A percentile compares a stretch with the other conserved stretches of the same genome.
Conservation (phyloP, 805 yeast genomes). For the Millerago galiae region DNA sequence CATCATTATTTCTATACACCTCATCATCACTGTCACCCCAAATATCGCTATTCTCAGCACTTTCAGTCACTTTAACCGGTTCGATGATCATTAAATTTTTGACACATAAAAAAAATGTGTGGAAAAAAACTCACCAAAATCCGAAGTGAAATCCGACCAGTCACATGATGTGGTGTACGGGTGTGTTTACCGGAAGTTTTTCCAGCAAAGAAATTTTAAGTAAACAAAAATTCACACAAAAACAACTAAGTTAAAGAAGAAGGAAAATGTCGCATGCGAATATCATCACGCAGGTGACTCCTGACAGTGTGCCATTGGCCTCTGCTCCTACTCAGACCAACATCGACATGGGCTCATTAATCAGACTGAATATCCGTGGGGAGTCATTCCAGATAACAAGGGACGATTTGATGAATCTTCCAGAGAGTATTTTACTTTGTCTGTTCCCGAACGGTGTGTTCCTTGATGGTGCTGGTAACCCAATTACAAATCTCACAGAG, state of each 20-base stretch:
- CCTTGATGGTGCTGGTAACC: constrained; percentile 68
- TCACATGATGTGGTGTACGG: too few relatives aligned
- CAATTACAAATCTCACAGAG: constrained; percentile 72
- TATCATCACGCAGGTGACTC: constrained; percentile 70
- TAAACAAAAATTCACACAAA: not conserved
- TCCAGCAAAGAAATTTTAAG: not conserved
- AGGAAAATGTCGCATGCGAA: constrained; percentile 21
- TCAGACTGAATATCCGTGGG: constrained; percentile 76
- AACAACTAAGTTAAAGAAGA: not conserved
- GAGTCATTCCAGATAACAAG: constrained; percentile 67
- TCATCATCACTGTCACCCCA: constrained; percentile 31
- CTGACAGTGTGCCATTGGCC: constrained; percentile 24
- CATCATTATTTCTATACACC: constrained; percentile 17
- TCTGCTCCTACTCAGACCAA: constrained; percentile 20
- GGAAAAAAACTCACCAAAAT: too few relatives aligned
- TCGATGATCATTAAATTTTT: not conserved
- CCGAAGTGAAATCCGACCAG: too few relatives aligned
- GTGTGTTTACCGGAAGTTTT: too few relatives aligned
- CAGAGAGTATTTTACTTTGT: constrained; percentile 83
- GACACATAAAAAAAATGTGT: too few relatives aligned
- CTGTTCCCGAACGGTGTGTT: constrained; percentile 89
- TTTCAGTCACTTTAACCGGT: not conserved
- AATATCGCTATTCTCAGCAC: constrained; percentile 22
- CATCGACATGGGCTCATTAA: constrained; percentile 50
- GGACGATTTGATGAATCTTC: constrained; percentile 85